Conservation (phyloP, 2,329 filamentous ascomycete species). For the Aspergillus sp. region DNA sequence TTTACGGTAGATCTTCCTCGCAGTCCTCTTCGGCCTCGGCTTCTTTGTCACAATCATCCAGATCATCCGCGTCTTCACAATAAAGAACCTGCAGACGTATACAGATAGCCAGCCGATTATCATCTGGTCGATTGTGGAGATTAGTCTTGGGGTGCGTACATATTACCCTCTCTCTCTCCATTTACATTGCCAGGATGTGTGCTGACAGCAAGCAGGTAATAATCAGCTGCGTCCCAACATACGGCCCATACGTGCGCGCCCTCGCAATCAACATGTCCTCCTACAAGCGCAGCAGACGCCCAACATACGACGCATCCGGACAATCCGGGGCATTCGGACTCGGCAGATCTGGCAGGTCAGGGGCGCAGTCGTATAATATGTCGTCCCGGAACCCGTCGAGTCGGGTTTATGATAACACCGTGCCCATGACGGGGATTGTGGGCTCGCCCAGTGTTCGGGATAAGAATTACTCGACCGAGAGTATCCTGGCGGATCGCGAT, state of each 20-base stretch:
- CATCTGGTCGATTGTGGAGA: conserved; percentile 49
- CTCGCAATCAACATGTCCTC: conserved; percentile 20
- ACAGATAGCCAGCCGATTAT: conserved; percentile 47
- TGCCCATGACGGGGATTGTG: background rate
- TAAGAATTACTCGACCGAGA: background rate
- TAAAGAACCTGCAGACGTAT: conserved; percentile 46
- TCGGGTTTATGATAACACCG: background rate
- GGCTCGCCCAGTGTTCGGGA: background rate
- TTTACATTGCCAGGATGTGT: too few species aligned
- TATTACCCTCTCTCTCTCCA: too few species aligned
- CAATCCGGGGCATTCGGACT: background rate
- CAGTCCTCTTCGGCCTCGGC: conserved; percentile 50
- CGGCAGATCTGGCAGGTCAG: too few species aligned
- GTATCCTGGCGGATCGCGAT: background rate
- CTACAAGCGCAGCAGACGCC: conserved; percentile 10
- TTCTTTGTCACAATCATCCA: conserved; percentile 54
- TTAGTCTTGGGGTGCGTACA: conserved; percentile 43
- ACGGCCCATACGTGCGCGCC: conserved; percentile 41
- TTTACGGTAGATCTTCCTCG: conserved; percentile 36
- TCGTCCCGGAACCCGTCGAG: background rate
- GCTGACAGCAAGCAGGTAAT: conserved; percentile 37
- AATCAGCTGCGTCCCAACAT: conserved; percentile 44
- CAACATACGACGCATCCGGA: background rate
- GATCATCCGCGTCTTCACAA: conserved; percentile 53
- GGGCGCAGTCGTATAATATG: background rate